phyloP scores from a whole-genome alignment of 345 rosid species.

The Euphorbia tirucalli region DNA sequence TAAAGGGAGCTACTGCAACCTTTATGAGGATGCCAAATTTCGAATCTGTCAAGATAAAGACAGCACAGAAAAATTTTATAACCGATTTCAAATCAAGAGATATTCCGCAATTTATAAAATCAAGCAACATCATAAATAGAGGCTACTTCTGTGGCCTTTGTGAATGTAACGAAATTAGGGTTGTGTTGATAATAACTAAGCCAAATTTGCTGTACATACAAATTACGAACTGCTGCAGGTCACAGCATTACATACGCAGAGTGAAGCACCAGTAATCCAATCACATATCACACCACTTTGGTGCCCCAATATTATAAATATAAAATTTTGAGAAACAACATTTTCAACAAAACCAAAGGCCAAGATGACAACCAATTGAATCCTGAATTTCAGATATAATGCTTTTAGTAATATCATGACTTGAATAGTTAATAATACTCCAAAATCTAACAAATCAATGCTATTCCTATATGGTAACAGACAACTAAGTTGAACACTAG shows the following conservation, averaged over 20 bases:
- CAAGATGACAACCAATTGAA: background rate
- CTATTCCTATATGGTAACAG: background rate
- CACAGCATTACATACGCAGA: background rate
- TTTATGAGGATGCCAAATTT: no score
- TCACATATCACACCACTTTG: background rate
- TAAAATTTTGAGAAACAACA: background rate
- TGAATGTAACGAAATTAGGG: background rate
- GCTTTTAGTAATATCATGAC: background rate
- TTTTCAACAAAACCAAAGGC: background rate
- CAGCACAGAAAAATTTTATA: no score
- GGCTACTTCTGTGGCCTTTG: background rate
- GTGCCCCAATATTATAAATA: no score
- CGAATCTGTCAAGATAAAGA: no score
- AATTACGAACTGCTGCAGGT: background rate
- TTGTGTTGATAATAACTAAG: background rate
- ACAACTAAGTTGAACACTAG: background rate
- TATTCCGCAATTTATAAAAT: no score
- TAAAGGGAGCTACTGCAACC: background rate
- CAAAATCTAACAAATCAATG: background rate
- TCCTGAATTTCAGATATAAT: background rate
- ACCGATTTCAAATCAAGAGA: background rate
- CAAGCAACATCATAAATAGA: background rate
- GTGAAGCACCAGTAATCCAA: background rate
- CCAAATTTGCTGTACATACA: background rate
- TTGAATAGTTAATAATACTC: background rate